phyloP scores from a whole-genome alignment of 1,284 basidiomycete species.

The Ustanciosporium gigantosporum region DNA sequence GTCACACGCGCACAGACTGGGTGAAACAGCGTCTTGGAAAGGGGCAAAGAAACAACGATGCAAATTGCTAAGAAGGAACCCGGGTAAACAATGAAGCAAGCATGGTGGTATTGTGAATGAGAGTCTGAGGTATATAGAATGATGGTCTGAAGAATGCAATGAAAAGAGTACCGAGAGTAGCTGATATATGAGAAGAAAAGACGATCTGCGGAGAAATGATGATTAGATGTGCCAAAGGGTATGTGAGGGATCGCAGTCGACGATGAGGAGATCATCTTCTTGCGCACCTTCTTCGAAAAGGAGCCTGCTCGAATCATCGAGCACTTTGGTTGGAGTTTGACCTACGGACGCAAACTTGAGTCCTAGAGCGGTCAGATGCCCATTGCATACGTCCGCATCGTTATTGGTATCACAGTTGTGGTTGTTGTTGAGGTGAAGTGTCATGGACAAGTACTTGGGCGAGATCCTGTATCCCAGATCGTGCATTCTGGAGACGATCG shows the following conservation, averaged over 20 bases:
- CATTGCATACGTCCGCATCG: slow-evolving; percentile 1
- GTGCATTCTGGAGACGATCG: slow-evolving; percentile 10
- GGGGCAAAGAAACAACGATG: no score
- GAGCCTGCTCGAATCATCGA: slow-evolving; percentile 17
- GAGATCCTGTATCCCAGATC: slow-evolving; percentile 18
- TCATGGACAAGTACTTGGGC: slow-evolving; percentile 13
- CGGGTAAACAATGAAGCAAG: no score
- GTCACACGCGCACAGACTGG: no score
- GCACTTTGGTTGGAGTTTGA: slow-evolving; percentile 8
- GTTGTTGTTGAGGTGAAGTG: slow-evolving; percentile 12
- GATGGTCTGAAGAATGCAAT: no score
- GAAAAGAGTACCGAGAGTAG: no score
- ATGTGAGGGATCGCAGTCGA: slow-evolving; percentile 23
- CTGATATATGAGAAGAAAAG: no score
- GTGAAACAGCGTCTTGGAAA: no score
- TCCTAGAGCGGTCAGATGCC: slow-evolving; percentile 6
- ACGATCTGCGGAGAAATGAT: no score
- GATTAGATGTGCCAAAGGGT: slow-evolving; percentile 19
- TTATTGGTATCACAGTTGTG: no score
- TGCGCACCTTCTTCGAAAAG: slow-evolving; percentile 28
- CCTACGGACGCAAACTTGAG: slow-evolving; percentile 7
- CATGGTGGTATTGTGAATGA: no score
- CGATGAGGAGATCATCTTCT: slow-evolving; percentile 23
- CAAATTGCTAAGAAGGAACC: no score
- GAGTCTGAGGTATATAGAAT: no score